phyloP scores from a whole-genome alignment of 768 basidiomycete genomes.

The Pilatotrama ljubarskyi region DNA sequence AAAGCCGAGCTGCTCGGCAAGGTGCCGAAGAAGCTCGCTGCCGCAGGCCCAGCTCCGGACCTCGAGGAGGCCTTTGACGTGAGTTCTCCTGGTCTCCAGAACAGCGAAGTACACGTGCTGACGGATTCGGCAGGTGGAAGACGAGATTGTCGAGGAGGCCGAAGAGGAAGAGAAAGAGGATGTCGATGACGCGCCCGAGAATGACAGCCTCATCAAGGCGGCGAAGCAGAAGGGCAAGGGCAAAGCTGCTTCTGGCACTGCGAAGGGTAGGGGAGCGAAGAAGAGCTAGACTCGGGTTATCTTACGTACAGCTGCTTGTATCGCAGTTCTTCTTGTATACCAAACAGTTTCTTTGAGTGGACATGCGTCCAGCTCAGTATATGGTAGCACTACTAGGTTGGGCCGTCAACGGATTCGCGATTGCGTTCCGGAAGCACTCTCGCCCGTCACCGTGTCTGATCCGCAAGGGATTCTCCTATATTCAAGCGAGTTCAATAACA shows the following conservation, averaged over 20 bases:
- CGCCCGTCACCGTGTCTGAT: no score
- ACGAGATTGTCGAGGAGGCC: conserved; percentile 45
- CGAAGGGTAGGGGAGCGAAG: conserved; percentile 15
- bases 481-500: no score
- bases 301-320: not conserved
- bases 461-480: no score
- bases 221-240: conserved; percentile 42
- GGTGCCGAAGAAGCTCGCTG: conserved; percentile 74
- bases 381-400: no score
- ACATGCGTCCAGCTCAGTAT: no score
- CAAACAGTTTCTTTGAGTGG: no score
- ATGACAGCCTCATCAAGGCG: conserved; percentile 62
- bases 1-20: conserved; percentile 83
- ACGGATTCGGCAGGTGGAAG: conserved; percentile 32
- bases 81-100: conserved; percentile 27
- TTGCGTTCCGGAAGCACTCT: no score
- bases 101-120: not conserved
- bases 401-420: no score
- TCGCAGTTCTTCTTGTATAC: conserved; percentile 1
- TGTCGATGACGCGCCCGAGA: conserved; percentile 47
- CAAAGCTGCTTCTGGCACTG: not conserved
- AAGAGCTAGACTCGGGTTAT: conserved; percentile 5
- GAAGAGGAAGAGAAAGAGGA: conserved; percentile 35
- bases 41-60: conserved; percentile 74
- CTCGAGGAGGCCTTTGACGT: conserved; percentile 91